Conservation (phyloP, 495 filamentous ascomycete genomes). For the Talaromyces proteolyticus region DNA sequence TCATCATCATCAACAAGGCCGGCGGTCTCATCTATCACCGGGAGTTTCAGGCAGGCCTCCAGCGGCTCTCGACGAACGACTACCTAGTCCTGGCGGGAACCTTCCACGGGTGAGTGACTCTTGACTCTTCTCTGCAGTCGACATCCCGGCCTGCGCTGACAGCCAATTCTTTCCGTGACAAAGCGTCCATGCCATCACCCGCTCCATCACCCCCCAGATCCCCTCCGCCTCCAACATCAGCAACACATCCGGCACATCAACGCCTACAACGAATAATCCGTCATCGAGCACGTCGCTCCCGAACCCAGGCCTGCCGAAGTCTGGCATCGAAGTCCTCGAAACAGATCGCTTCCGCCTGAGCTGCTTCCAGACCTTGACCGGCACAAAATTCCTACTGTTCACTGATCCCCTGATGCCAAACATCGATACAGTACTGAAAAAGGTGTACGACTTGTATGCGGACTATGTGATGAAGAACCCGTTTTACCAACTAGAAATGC, state of each 20-base stretch:
- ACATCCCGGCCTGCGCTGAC: not conserved
- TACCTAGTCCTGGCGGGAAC: slow-evolving; percentile 94
- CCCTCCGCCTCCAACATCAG: slow-evolving; percentile 18
- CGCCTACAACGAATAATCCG: slow-evolving; percentile 15
- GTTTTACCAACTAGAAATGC: slow-evolving; percentile 98
- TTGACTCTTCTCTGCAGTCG: not conserved
- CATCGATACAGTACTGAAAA: slow-evolving; percentile 71
- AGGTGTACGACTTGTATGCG: slow-evolving; percentile 89
- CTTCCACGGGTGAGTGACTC: slow-evolving; percentile 71
- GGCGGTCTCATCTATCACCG: slow-evolving; percentile 94
- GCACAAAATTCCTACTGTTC: slow-evolving; percentile 92
- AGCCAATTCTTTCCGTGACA: slow-evolving; percentile 10
- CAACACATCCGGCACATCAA: slow-evolving; percentile 17
- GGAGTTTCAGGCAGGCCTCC: slow-evolving; percentile 76
- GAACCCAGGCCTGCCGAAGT: slow-evolving; percentile 41
- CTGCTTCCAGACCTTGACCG: slow-evolving; percentile 91
- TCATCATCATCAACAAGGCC: slow-evolving; percentile 97
- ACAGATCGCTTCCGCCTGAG: slow-evolving; percentile 86
- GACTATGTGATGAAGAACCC: slow-evolving; percentile 99
- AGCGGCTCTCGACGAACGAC: slow-evolving; percentile 88
- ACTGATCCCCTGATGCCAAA: slow-evolving; percentile 88
- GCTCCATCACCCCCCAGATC: slow-evolving; percentile 61
- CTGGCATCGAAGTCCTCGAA: slow-evolving; percentile 87
- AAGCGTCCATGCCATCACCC: slow-evolving; percentile 87
- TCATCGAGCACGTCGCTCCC: slow-evolving; percentile 29